phyloP scores from a whole-genome alignment of 176 grass and related monocot species.

The Carex parvula region DNA sequence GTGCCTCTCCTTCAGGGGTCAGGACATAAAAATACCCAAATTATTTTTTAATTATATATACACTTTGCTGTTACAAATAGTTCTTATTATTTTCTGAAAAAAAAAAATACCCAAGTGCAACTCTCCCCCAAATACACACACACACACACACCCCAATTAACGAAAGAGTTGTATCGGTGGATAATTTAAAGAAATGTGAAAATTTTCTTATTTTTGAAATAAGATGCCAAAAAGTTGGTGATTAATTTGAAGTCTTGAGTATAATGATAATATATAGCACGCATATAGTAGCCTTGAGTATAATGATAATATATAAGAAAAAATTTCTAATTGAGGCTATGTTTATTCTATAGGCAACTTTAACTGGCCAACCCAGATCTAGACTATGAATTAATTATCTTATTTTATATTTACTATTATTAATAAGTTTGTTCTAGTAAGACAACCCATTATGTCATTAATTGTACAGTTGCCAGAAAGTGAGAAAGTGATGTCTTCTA shows the following conservation, averaged over 20 bases:
- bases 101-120: no score
- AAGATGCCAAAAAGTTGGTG: neutral
- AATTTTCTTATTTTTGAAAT: no score
- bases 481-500: neutral
- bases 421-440: neutral
- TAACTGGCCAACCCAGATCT: neutral
- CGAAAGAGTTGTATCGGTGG: no score
- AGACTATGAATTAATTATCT: neutral
- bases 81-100: no score
- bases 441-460: neutral
- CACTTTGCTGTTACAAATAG: neutral
- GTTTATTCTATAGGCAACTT: neutral
- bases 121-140: no score
- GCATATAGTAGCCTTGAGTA: neutral
- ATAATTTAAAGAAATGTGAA: no score
- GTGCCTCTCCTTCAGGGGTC: slow-evolving; percentile 25
- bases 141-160: no score
- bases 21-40: neutral
- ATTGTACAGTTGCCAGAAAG: neutral
- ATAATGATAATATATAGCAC: neutral
- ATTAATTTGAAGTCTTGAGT: neutral
- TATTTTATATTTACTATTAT: neutral
- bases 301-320: neutral
- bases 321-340: neutral
- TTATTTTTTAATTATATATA: neutral